phyloP scores from a whole-genome alignment of 768 basidiomycete genomes.

The Rhizopogon vulgaris region DNA sequence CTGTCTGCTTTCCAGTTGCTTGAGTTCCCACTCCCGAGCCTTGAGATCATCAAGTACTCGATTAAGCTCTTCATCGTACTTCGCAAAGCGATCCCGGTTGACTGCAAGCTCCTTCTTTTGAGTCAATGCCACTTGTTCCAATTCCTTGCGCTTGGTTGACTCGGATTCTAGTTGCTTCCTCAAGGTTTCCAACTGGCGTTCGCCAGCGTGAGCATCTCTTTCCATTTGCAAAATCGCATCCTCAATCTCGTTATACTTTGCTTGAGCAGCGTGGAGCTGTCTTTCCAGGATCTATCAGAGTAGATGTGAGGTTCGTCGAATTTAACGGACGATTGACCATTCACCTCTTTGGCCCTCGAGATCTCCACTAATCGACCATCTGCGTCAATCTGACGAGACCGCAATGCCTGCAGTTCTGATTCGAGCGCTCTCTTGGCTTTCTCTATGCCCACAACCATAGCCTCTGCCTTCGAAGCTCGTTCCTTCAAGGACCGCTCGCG shows the following conservation, averaged over 20 bases:
- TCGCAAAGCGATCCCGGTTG: conserved; percentile 61
- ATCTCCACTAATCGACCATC: conserved; percentile 61
- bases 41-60: conserved; percentile 78
- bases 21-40: conserved; percentile 78
- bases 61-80: conserved; percentile 75
- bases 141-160: conserved; percentile 59
- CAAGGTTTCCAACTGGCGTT: conserved; percentile 63
- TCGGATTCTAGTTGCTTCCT: conserved; percentile 75
- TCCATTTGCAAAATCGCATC: conserved; percentile 82
- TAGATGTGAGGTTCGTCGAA: not conserved
- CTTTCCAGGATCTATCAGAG: conserved; percentile 61
- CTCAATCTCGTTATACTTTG: conserved; percentile 81
- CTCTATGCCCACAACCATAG: conserved; percentile 51
- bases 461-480: conserved; percentile 43
- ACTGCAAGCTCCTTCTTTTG: conserved; percentile 67
- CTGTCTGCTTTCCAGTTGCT: conserved; percentile 78
- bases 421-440: conserved; percentile 62
- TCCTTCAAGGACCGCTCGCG: conserved; percentile 49
- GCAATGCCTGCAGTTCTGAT: conserved; percentile 67
- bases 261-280: conserved; percentile 64
- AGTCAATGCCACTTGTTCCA: conserved; percentile 57
- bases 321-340: conserved; percentile 9
- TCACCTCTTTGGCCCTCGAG: conserved; percentile 68
- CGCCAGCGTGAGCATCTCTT: conserved; percentile 69
- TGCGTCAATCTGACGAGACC: conserved; percentile 59